Evolutionary conservation across 2,329 filamentous ascomycete genomes (phyloP), one percentile per base, ranked within the genome.

Genomic region (Daldinia eschscholtzii): DNA sequence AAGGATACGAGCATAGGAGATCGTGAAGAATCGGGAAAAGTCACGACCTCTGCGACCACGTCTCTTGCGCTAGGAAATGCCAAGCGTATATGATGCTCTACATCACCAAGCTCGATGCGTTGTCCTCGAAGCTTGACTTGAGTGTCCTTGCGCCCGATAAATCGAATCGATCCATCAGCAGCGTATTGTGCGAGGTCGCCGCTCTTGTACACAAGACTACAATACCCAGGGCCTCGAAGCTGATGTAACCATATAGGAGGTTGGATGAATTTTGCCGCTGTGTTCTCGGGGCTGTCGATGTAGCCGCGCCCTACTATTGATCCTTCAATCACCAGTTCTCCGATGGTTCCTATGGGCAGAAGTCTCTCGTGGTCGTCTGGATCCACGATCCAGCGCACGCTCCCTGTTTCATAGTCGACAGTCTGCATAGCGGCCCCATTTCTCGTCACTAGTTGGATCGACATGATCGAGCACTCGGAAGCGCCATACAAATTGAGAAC

Each of bases 51-150:
- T 39, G 12, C 37, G 37, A 39, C 37, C 12, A 39, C 37, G 12
- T 39, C 37, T 5, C 12, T 39, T n/a, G 37, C 42, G 42, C n/a
- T n/a, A 7, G 42, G 42, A 23, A 23, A 6, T 6, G 9, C 20
- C 42, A 46, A 46, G 18, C 9, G 42, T 9, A 46, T 46, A 23
- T 46, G 42, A 46, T 46, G 23, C 30, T 59, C 41, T 18, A 59
- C 30, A 7, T 59, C 57, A 20, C 30, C 7, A 12, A 59, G 57
- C 18, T 59, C 57, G n/a, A 59, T 26, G 20, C 57, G 57, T 13
- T 48, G 41, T 1, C 57, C 57, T 18, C 42, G 57, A 18, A 59
- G 26, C 18, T 59, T 59, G 42, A 59, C 42, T 30, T 59, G 57
- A 5, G n/a, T 26, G 23, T 59, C 57, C 9, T 50, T 59, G 9